Evolutionary conservation across 352 stramenopile species (phyloP), one percentile per base, ranked within the genome.

Genomic region (Globisporangium radiosum): DNA sequence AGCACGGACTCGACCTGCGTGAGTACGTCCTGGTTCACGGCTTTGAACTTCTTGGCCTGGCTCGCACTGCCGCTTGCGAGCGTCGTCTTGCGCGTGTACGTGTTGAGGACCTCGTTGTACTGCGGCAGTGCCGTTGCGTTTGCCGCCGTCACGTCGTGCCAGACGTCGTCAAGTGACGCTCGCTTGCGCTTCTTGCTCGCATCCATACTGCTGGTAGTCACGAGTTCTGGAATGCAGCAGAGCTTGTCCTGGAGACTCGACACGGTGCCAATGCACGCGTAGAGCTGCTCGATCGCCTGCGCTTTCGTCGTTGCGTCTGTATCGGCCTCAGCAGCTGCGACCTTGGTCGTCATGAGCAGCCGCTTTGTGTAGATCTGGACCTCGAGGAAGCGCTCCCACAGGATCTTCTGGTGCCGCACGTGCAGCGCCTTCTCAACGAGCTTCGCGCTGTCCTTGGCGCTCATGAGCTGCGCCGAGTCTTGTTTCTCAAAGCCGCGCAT

Each of bases 11-110:
- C 86, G 7, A 95, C 86, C 56, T 95, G 86, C 17, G 83, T 70
- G 13, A 95, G 67, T 19, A 95, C 83, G 53, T 92, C 82, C 56
- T 95, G 86, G 69, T 95, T 93, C 58, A 95, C 84, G 47, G 81
- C 82, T 63, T 93, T 92, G 70, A 95, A 95, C 67, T 94, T 94
- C 62, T 91, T 95, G 13, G 67, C 70, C 56, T 92, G 81, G 40
- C 40, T 86, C 33, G 15, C 17, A n/a, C 17, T 50, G 45, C 17
- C 25, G 10, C 73, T 78, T 1, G 73, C 64, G 25, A 92, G 56
- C 56, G 84, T 81, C 42, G 81, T 93, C 74, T 88, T 86, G 66
- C 79, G 78, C 43, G 79, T 78, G 64, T 80, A 84, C 63, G 77
- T 80, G 73, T 89, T 92, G 54, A 95, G 78, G 49, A 95, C 86